Base-by-base conservation (phyloP, 2,329 filamentous ascomycete genomes). In the Orbilia javanica region DNA sequence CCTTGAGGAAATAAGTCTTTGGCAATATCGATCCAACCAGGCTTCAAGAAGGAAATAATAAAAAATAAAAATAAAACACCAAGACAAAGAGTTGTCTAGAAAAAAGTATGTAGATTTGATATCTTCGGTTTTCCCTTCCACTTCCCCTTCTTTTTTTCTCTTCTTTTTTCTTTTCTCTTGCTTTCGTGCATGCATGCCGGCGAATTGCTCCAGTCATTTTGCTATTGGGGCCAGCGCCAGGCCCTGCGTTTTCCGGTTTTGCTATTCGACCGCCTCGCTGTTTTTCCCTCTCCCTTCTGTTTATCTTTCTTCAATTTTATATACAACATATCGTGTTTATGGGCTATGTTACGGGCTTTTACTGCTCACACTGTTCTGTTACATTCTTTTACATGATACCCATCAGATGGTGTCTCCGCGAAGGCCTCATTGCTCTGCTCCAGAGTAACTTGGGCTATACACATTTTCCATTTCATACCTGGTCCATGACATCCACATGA, bases 191-290 rank as follows among this genome's bases (percentile, higher is more conserved):
- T 76, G 72, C 65, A 68, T 67, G 52, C 13, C 70, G 53, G 62
- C 70, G 70, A 74, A 42, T 69, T n/a, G 39, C 34, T 57, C 34
- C 42, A 20, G 2, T 39, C 31, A n/a, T n/a, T 52, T 50, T 67
- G 39, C 39, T 18, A 42, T 42, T 42, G n/a, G 65, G 68, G 53
- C 39, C 36, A 20, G 60, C 48, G 53, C 44, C 55, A 60, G 64
- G 55, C 60, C 36, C 48, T 76, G 72, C 72, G 72, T 76, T 75
- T 44, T 76, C n/a, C 65, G 36, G 70, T 66, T 20, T 57, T 60
- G 55, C 20, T 60, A 42, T 27, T 60, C 55, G 34, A 60, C 55
- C 55, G 55, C 55, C 55, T 60, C 55, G 15, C n/a, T 20, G n/a
- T 18, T 44, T 44, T 34, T 34, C 10, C 2, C 8, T 20, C 20